Evolutionary conservation across 2,329 filamentous ascomycete species (phyloP).

Genomic region (Aspergillus sp.): DNA sequence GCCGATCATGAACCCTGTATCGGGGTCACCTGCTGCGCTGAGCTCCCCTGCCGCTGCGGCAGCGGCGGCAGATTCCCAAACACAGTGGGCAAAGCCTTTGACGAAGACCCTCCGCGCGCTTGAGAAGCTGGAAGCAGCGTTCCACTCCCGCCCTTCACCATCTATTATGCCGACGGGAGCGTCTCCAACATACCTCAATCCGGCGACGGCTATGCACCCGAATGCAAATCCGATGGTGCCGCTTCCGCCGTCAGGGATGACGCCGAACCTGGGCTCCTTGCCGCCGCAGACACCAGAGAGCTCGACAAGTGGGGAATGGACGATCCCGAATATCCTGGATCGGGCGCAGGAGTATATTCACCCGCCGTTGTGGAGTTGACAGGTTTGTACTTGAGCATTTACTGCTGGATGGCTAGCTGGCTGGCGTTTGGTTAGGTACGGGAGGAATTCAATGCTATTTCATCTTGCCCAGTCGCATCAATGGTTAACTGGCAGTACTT

Average conservation of each 20-base stretch:
- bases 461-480: too few species aligned
- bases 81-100: slow-evolving; percentile 48
- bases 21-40: slow-evolving; percentile 26
- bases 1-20: slow-evolving; percentile 28
- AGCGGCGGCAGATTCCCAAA: slow-evolving; percentile 35
- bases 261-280: slow-evolving; percentile 36
- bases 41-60: slow-evolving; percentile 22
- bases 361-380: slow-evolving; percentile 45
- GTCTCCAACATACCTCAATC: slow-evolving; percentile 23
- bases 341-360: slow-evolving; percentile 50
- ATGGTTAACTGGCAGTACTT: too few species aligned
- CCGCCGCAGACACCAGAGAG: slow-evolving; percentile 50
- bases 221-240: slow-evolving; percentile 16
- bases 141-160: slow-evolving; percentile 26
- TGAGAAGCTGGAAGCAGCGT: slow-evolving; percentile 46
- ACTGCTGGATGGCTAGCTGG: not conserved
- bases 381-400: not conserved
- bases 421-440: not conserved
- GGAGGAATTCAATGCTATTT: not conserved
- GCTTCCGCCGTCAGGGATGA: slow-evolving; percentile 23
- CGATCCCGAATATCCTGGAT: slow-evolving; percentile 46
- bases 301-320: slow-evolving; percentile 48
- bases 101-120: slow-evolving; percentile 47
- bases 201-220: slow-evolving; percentile 9
- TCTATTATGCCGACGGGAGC: slow-evolving; percentile 12